phyloP scores from a whole-genome alignment of 352 stramenopile species.

The Phytophthora sansomeana region DNA sequence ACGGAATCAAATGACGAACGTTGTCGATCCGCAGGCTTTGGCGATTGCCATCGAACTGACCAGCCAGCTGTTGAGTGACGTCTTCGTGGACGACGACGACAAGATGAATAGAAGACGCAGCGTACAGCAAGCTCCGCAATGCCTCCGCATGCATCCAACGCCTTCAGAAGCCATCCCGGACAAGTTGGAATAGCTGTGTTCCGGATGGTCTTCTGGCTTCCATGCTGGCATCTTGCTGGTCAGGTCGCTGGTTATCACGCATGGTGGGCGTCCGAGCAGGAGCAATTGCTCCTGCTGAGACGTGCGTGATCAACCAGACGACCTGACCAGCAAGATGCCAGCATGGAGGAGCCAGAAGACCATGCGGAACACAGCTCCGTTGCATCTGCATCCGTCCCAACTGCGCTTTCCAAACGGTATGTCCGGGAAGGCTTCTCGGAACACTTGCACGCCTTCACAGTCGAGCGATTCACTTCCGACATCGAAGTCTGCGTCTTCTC shows the following conservation, averaged over 20 bases:
- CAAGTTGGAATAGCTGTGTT: background rate
- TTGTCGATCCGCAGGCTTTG: conserved; percentile 21
- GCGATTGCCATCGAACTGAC: conserved; percentile 24
- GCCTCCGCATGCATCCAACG: too few relatives aligned
- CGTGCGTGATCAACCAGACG: too few relatives aligned
- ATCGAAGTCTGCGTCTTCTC: background rate
- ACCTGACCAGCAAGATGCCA: too few relatives aligned
- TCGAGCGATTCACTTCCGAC: background rate
- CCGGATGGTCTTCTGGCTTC: too few relatives aligned
- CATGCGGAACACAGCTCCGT: too few relatives aligned
- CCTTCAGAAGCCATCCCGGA: conserved; percentile 5
- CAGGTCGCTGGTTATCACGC: too few relatives aligned
- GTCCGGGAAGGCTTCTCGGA: conserved; percentile 5
- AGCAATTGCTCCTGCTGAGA: too few relatives aligned
- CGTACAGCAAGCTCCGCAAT: background rate
- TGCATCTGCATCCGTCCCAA: background rate
- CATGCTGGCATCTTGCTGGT: too few relatives aligned
- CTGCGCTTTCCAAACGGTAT: background rate
- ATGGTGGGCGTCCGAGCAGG: too few relatives aligned
- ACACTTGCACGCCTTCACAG: conserved; percentile 1
- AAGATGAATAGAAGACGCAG: background rate
- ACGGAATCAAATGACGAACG: conserved; percentile 14
- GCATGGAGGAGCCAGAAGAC: too few relatives aligned
- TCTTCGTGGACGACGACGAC: conserved; percentile 23
- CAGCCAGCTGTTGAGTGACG: conserved; percentile 27